Conservation (phyloP, 2,329 filamentous ascomycete species). For the Aspergillus jensenii region DNA sequence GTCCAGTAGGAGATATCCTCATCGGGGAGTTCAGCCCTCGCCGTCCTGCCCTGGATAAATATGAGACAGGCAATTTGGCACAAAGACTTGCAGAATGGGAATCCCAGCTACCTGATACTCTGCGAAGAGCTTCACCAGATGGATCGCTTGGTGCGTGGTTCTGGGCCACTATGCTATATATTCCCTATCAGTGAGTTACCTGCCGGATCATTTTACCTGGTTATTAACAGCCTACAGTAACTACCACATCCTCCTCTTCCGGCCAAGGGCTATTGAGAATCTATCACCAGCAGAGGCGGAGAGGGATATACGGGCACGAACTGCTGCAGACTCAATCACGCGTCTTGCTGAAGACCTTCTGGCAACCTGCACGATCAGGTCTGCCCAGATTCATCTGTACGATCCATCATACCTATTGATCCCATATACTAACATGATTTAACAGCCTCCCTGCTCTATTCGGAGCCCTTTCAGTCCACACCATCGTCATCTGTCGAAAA, state of each 20-base stretch:
- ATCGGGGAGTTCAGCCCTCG: background rate
- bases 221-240: background rate
- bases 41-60: background rate
- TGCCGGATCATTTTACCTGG: background rate
- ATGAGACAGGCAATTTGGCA: background rate
- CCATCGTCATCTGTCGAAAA: constrained; percentile 25
- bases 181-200: background rate
- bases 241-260: background rate
- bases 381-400: background rate
- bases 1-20: background rate
- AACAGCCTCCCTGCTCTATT: background rate
- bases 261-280: background rate
- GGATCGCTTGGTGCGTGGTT: background rate
- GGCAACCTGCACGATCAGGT: background rate
- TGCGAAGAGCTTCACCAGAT: background rate
- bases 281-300: background rate
- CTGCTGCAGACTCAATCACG: background rate
- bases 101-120: background rate
- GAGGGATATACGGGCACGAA: background rate
- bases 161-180: background rate
- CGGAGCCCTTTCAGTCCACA: constrained; percentile 21
- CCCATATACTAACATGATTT: too few relatives aligned
- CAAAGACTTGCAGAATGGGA: background rate
- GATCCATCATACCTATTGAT: too few relatives aligned
- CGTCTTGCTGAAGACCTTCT: background rate